A percentile compares a stretch with the other conserved stretches of the same genome.
Evolutionary conservation across 768 basidiomycete species (phyloP).

Genomic region (Pleurotus salmoneostramineus): DNA sequence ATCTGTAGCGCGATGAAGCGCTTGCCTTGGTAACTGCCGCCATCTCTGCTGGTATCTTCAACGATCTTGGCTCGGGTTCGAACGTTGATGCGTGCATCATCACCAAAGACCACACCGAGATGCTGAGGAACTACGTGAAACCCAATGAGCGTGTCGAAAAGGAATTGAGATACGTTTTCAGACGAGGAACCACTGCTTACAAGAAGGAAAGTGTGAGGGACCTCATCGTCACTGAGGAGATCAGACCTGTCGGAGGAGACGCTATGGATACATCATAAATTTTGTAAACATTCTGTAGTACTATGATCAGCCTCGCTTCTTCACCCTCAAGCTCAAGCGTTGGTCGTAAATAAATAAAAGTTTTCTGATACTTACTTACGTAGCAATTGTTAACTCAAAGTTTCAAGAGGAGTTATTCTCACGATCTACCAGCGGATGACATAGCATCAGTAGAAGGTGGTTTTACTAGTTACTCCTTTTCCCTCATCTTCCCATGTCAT

Average conservation of each 20-base stretch:
- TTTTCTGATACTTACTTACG: too few species aligned
- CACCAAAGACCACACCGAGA: slow-evolving; percentile 81
- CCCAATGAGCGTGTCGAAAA: slow-evolving; percentile 84
- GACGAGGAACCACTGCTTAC: slow-evolving; percentile 85
- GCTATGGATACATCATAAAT: slow-evolving; percentile 78
- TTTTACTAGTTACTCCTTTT: neutral
- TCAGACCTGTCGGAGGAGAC: slow-evolving; percentile 54
- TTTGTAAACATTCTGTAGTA: too few species aligned
- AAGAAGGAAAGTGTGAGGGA: slow-evolving; percentile 74
- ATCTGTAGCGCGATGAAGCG: slow-evolving; percentile 68
- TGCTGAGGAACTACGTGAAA: slow-evolving; percentile 90
- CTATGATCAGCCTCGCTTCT: too few species aligned
- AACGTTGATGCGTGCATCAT: slow-evolving; percentile 98
- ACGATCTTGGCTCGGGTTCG: slow-evolving; percentile 98
- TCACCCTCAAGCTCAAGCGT: too few species aligned
- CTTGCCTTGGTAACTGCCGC: slow-evolving; percentile 81
- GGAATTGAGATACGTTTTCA: slow-evolving; percentile 70
- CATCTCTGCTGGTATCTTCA: slow-evolving; percentile 95
- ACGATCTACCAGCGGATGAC: too few species aligned
- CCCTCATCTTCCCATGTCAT: neutral
- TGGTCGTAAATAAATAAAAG: too few species aligned
- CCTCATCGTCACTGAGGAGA: slow-evolving; percentile 69
- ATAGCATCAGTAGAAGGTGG: too few species aligned
- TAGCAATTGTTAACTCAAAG: too few species aligned
- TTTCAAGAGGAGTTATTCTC: too few species aligned